Percentiles rank a stretch among this genome's conserved stretches.
Conservation (phyloP, 1,284 basidiomycete genomes). For the Ganoderma boninense region DNA sequence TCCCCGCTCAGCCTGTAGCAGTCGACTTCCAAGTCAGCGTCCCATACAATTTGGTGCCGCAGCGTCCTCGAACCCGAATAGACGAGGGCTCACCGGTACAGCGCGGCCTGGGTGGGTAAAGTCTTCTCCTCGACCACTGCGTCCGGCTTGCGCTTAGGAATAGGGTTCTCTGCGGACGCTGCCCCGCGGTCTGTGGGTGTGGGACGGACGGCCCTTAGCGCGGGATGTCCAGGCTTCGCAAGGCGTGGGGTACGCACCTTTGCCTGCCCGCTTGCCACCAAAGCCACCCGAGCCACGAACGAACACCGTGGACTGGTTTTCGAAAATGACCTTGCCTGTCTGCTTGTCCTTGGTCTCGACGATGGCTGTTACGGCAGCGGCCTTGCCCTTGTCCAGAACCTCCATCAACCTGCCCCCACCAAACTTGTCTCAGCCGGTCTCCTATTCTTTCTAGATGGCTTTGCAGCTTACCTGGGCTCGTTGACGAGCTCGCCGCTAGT, state of each 20-base stretch:
- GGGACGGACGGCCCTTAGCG: not conserved
- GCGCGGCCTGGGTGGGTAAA: conserved; percentile 80
- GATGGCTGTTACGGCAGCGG: conserved; percentile 85
- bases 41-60: not conserved
- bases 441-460: not conserved
- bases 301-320: conserved; percentile 94
- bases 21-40: not conserved
- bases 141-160: conserved; percentile 87
- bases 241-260: conserved; percentile 55
- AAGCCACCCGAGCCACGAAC: conserved; percentile 96
- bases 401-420: conserved; percentile 65
- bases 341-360: conserved; percentile 84
- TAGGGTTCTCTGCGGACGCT: conserved; percentile 85
- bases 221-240: not conserved
- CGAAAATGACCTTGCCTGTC: conserved; percentile 87
- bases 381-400: conserved; percentile 92
- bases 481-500: conserved; percentile 87
- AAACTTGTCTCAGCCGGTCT: conserved; percentile 1
- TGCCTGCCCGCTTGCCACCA: conserved; percentile 89
- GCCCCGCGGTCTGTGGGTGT: conserved; percentile 83
- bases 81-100: conserved; percentile 75
- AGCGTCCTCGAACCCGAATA: not conserved
- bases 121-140: conserved; percentile 91
- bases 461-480: conserved; percentile 65
- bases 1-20: conserved; percentile 82